phyloP scores from a whole-genome alignment of 805 yeast species.

The Metschnikowia drakensbergensis region DNA sequence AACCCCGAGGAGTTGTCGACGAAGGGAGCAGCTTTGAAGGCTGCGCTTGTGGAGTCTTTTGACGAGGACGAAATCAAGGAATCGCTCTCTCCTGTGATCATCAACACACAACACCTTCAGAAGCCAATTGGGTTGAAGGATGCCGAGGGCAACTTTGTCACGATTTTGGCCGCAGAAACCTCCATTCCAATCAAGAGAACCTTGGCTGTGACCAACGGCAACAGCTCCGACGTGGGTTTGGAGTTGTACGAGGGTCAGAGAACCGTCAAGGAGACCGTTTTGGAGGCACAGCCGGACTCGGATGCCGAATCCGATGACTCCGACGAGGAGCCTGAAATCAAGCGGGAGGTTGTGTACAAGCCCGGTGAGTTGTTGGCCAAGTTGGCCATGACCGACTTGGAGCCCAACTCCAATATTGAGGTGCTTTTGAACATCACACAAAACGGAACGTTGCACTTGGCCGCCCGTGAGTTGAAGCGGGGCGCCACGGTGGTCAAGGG shows the following conservation, averaged over 20 bases:
- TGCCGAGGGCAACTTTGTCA: slow-evolving; percentile 65
- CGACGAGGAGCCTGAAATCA: slow-evolving; percentile 89
- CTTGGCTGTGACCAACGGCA: slow-evolving; percentile 58
- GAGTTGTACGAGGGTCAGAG: slow-evolving; percentile 84
- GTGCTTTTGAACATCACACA: slow-evolving; percentile 60
- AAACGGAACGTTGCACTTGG: slow-evolving; percentile 60
- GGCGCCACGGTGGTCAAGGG: slow-evolving; percentile 56
- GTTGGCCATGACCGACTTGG: slow-evolving; percentile 67
- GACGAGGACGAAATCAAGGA: slow-evolving; percentile 79
- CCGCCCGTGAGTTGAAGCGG: slow-evolving; percentile 62
- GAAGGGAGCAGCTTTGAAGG: slow-evolving; percentile 97
- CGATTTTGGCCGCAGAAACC: slow-evolving; percentile 77
- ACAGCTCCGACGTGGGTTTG: slow-evolving; percentile 54
- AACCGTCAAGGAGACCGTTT: slow-evolving; percentile 73
- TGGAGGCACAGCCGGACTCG: slow-evolving; percentile 54
- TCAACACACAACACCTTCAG: slow-evolving; percentile 81
- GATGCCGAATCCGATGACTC: slow-evolving; percentile 48
- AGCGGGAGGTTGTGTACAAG: slow-evolving; percentile 68
- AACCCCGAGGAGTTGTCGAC: slow-evolving; percentile 88
- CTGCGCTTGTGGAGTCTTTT: slow-evolving; percentile 76
- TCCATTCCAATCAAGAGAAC: slow-evolving; percentile 87
- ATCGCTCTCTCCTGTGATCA: slow-evolving; percentile 76
- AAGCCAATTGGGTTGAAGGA: slow-evolving; percentile 83
- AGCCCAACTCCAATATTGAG: slow-evolving; percentile 64
- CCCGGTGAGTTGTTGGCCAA: slow-evolving; percentile 76